phyloP scores from a whole-genome alignment of 768 basidiomycete genomes.

The Rhizopogon sp. region DNA sequence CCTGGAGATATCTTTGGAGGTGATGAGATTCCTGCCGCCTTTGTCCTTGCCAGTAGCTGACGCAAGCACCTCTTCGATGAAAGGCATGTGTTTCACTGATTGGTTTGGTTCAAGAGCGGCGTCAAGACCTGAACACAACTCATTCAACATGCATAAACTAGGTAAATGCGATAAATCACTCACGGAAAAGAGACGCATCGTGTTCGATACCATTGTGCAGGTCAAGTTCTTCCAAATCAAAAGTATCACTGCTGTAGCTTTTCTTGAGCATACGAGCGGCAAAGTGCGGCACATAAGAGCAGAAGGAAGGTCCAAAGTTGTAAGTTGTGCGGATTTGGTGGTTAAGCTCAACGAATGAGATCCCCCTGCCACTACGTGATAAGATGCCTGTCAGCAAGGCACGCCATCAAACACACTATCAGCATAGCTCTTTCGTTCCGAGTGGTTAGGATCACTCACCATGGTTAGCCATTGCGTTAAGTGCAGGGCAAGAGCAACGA shows the following conservation, averaged over 20 bases:
- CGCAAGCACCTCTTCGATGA: constrained; percentile 54
- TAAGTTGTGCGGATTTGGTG: constrained; percentile 48
- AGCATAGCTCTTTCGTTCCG: background rate
- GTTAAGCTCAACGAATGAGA: constrained; percentile 50
- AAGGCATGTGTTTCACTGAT: constrained; percentile 39
- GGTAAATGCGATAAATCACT: background rate
- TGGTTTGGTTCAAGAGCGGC: constrained; percentile 44
- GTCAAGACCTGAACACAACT: constrained; percentile 47
- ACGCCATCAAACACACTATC: background rate
- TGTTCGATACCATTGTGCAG: constrained; percentile 59
- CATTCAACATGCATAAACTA: background rate
- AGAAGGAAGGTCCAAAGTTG: constrained; percentile 69
- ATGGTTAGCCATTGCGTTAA: constrained; percentile 83
- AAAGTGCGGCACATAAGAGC: constrained; percentile 58
- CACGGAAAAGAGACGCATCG: constrained; percentile 29
- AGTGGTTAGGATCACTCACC: constrained; percentile 36
- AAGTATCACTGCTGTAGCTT: constrained; percentile 49
- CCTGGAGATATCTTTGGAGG: constrained; percentile 53
- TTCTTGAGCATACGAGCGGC: constrained; percentile 54
- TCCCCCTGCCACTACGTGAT: constrained; percentile 63
- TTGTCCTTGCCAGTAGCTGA: constrained; percentile 55
- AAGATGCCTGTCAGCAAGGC: constrained; percentile 32
- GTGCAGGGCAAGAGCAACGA: constrained; percentile 65
- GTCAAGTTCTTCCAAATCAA: constrained; percentile 64
- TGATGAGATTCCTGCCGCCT: constrained; percentile 43